These are phyloP conservation scores for Butyriboletus appendiculatus DNA, from an alignment of 1,284 basidiomycete species.

Conservation along the genomic window DNA sequence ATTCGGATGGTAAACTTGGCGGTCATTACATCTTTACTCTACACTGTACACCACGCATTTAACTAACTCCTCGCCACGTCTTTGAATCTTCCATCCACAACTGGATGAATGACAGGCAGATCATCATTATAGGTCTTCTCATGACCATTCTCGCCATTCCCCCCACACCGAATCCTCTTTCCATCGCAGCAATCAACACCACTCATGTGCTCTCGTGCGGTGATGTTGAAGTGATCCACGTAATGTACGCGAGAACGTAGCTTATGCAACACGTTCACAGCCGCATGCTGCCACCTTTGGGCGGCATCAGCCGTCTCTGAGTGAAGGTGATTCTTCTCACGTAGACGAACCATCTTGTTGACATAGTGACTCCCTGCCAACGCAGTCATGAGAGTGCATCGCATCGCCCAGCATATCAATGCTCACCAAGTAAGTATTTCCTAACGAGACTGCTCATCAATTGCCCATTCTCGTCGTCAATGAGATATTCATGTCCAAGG, in stretches of 20 bases:
- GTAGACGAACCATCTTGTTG: slow-evolving; percentile 53
- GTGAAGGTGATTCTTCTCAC: slow-evolving; percentile 40
- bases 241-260: slow-evolving; percentile 55
- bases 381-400: neutral
- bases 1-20: neutral
- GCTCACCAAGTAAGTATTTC: slow-evolving; percentile 81
- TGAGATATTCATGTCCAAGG: slow-evolving; percentile 65
- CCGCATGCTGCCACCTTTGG: slow-evolving; percentile 52
- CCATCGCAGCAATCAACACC: slow-evolving; percentile 75
- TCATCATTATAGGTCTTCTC: slow-evolving; percentile 46
- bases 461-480: slow-evolving; percentile 86
- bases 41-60: slow-evolving; percentile 10
- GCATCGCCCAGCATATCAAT: neutral
- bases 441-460: slow-evolving; percentile 83
- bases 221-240: slow-evolving; percentile 60
- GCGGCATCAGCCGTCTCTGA: slow-evolving; percentile 46
- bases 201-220: slow-evolving; percentile 76
- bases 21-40: slow-evolving; percentile 1
- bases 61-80: slow-evolving; percentile 50
- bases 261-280: slow-evolving; percentile 46
- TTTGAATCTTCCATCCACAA: slow-evolving; percentile 71
- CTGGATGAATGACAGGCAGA: slow-evolving; percentile 64
- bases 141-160: slow-evolving; percentile 25
- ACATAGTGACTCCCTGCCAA: slow-evolving; percentile 64
- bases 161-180: slow-evolving; percentile 38